Evolutionary conservation across 495 filamentous ascomycete species (phyloP).

Genomic region (Sordaria brevicollis): DNA sequence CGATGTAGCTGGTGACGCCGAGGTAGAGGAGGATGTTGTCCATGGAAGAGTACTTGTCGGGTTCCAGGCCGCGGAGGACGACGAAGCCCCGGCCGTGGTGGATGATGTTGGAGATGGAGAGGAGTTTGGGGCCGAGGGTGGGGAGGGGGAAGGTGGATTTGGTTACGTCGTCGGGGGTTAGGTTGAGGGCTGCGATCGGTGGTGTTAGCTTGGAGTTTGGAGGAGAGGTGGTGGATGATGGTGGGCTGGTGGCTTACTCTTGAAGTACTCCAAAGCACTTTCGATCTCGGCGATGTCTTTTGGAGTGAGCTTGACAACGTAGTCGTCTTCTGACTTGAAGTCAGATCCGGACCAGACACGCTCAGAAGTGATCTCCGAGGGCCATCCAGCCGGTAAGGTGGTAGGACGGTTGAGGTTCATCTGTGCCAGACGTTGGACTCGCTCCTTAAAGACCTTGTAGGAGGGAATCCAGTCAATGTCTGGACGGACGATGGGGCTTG

Average conservation of each 20-base stretch:
- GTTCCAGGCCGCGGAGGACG: conserved; percentile 18
- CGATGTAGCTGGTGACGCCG: conserved; percentile 23
- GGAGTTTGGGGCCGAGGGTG: conserved; percentile 3
- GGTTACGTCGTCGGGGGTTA: conserved; percentile 15
- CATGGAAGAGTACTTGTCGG: conserved; percentile 14
- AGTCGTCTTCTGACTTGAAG: conserved; percentile 18
- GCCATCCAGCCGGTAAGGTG: conserved; percentile 17
- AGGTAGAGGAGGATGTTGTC: conserved; percentile 25
- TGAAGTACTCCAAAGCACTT: conserved; percentile 13
- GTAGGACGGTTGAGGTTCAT: conserved; percentile 16
- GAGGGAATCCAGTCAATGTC: conserved; percentile 22
- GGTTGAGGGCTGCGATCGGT: conserved; percentile 3
- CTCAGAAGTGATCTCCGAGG: conserved; percentile 8
- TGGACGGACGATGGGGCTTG: conserved; percentile 8
- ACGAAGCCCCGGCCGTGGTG: conserved; percentile 18
- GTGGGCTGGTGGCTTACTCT: conserved; percentile 3
- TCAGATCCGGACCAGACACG: conserved; percentile 19
- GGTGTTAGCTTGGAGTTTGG: not conserved
- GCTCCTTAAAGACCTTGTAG: conserved; percentile 18
- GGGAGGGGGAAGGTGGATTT: conserved; percentile 17
- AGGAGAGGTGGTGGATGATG: not conserved
- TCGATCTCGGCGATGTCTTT: conserved; percentile 20
- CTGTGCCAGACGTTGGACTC: conserved; percentile 12
- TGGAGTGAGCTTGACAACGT: conserved; percentile 8
- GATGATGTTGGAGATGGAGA: conserved; percentile 8